Conservation (phyloP, 2,329 filamentous ascomycete genomes). For the Trichoderma cornu-damae region DNA sequence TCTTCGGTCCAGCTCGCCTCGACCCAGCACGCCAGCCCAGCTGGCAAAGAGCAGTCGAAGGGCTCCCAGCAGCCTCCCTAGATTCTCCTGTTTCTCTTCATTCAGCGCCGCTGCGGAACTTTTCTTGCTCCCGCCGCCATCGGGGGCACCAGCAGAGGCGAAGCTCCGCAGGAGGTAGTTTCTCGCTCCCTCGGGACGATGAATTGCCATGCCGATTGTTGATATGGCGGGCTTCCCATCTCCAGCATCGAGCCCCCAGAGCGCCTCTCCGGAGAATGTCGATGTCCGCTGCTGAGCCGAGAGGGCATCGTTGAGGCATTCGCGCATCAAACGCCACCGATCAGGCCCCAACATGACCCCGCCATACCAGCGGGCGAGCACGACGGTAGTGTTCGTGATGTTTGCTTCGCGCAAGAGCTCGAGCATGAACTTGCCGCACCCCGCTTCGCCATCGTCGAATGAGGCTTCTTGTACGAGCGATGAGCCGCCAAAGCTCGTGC, state of each 20-base stretch:
- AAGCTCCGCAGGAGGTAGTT: conserved; percentile 58
- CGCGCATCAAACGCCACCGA: conserved; percentile 58
- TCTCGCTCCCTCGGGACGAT: conserved; percentile 65
- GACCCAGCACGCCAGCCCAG: conserved; percentile 61
- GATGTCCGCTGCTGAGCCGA: conserved; percentile 42
- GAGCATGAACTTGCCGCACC: conserved; percentile 53
- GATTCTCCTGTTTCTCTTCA: conserved; percentile 62
- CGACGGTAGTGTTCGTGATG: conserved; percentile 49
- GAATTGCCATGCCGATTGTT: conserved; percentile 60
- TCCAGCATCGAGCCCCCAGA: conserved; percentile 57
- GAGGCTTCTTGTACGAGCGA: conserved; percentile 45
- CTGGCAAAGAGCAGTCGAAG: conserved; percentile 68
- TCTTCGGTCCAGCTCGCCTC: conserved; percentile 64
- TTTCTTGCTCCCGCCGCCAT: conserved; percentile 39
- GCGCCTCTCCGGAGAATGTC: conserved; percentile 44
- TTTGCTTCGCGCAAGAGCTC: conserved; percentile 48
- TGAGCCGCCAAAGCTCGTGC: conserved; percentile 34
- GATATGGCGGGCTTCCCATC: conserved; percentile 40
- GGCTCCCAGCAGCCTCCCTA: conserved; percentile 64
- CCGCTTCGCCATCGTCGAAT: conserved; percentile 58
- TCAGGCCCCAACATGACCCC: conserved; percentile 58
- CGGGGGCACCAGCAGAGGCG: conserved; percentile 33
- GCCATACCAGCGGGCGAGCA: conserved; percentile 59
- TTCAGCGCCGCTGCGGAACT: conserved; percentile 47
- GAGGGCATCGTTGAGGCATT: conserved; percentile 51